Evolutionary conservation across 306 rosid genomes (phyloP), one percentile per base, ranked within the genome.

Genomic region (Prunus kanzakura): DNA sequence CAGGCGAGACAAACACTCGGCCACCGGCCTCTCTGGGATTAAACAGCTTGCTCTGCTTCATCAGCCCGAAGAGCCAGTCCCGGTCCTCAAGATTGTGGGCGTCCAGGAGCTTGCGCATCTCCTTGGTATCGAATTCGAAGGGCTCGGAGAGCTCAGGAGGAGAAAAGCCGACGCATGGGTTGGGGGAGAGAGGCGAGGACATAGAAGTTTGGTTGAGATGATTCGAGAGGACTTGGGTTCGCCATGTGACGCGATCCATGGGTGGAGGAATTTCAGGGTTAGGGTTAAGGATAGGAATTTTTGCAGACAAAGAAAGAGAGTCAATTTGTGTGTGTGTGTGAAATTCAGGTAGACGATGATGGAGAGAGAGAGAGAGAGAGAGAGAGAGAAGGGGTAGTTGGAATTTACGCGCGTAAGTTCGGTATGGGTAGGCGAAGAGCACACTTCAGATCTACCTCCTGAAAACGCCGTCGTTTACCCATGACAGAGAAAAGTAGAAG

Each of bases 91-190:
- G n/a, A 64, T 89, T 85, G 83, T 91, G 98, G 23, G 15, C 84
- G 79, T 91, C 98, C 74, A 94, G 63, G 68, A 90, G 87, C 16
- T 16, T 71, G 20, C 95, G 84, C 98, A 94, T 90, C 85, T 81
- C 87, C 3, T 23, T 66, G 35, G 69, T 1, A 76, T 91, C 90
- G 80, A 91, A 90, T 1, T 67, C 66, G 27, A 67, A 55, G 1
- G 45, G 19, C 60, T 87, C 84, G 4, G 82, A 77, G 12, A 87
- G 82, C 67, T 89, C 91, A 19, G 91, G 84, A 3, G 91, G 77
- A 3, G 88, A 83, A 32, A 73, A 89, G 0, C 60, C 35, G 51
- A 87, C 73, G 69, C 93, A 87, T 2, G 82, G 84, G 63, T 73
- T 82, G 63, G 83, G 71, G 52, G 54, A 50, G 15, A 87, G 86